phyloP scores from a whole-genome alignment of 2,329 filamentous ascomycete genomes.

The Sclerotinia sclerotiorum region DNA sequence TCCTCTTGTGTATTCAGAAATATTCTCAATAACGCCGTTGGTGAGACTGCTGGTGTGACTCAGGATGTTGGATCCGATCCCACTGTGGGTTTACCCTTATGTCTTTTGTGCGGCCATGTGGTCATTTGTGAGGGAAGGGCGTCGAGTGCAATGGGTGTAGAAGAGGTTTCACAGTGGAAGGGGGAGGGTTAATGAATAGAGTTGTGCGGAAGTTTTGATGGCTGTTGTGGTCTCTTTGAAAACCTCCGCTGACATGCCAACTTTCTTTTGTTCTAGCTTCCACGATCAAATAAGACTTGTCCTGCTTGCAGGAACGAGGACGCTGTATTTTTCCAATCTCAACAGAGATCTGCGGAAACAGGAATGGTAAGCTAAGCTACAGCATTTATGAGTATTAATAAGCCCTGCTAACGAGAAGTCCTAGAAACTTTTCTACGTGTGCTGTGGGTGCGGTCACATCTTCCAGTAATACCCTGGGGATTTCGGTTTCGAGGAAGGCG shows the following conservation, averaged over 20 bases:
- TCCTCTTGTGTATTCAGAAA: constrained; percentile 96
- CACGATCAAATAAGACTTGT: constrained; percentile 82
- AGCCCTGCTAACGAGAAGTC: constrained; percentile 33
- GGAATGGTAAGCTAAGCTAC: constrained; percentile 86
- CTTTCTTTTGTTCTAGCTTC: constrained; percentile 66
- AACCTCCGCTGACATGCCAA: constrained; percentile 44
- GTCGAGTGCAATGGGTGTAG: neutral
- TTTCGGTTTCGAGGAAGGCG: constrained; percentile 20
- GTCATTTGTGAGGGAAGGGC: constrained; percentile 44
- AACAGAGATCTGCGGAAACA: constrained; percentile 93
- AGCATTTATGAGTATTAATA: neutral
- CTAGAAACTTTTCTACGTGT: constrained; percentile 91
- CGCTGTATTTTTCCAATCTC: constrained; percentile 98
- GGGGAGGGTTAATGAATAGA: neutral
- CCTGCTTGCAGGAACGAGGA: constrained; percentile 82
- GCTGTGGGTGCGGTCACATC: constrained; percentile 89
- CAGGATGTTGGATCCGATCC: constrained; percentile 97
- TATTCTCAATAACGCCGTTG: constrained; percentile 83
- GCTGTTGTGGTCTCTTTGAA: constrained; percentile 22
- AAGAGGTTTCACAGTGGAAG: constrained; percentile 20
- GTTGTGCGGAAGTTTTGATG: constrained; percentile 1
- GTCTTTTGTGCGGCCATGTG: constrained; percentile 49
- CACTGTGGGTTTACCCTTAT: constrained; percentile 76
- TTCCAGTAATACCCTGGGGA: constrained; percentile 53
- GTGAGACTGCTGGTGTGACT: constrained; percentile 94